Evolutionary conservation across 2,329 filamentous ascomycete species (phyloP), one percentile per base, ranked within the genome.

Genomic region (Paramyrothecium roridum): DNA sequence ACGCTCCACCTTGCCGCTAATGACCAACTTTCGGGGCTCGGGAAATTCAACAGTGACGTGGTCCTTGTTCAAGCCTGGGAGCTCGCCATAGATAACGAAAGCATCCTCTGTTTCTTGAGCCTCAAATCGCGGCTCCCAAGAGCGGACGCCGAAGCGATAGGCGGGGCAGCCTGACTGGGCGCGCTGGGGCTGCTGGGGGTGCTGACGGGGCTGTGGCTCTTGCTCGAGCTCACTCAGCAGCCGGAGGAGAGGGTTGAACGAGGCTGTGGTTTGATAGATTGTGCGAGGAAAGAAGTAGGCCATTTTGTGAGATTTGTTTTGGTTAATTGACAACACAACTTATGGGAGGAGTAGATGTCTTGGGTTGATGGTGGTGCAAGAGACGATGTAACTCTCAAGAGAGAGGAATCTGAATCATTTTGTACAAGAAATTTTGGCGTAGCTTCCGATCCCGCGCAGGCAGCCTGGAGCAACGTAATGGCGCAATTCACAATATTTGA

Each of bases 31-130:
- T 74, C 90, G 86, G 46, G 81, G 78, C 68, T 93, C 89, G 56
- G 84, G 86, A 79, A 93, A 93, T 67, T 93, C 89, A 67, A 93
- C 89, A 68, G 81, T 77, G 66, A 93, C 77, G 66, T 92, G 79
- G 63, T 90, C 85, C 74, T 90, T 89, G 59, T 83, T 82, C 63
- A 92, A 78, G 54, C 90, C 90, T 0, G 90, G 87, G 8, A 93
- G 84, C 72, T 93, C 90, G 65, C 90, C 90, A 65, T 93, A 85
- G 22, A 93, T 86, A 72, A 93, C 87, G 67, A 91, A 93, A 59
- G 77, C 70, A 8, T 83, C 73, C 57, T 81, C 80, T 13, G 81
- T 83, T 76, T 95, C 90, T 69, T 83, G 86, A 58, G 93, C 80
- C 65, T 93, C 90, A 67, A 93, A 93, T 72, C 86, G 88, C 53